These are phyloP conservation scores for Aaosphaeria arxii DNA, from an alignment of 2,329 filamentous ascomycete species.

Conservation along the genomic window DNA sequence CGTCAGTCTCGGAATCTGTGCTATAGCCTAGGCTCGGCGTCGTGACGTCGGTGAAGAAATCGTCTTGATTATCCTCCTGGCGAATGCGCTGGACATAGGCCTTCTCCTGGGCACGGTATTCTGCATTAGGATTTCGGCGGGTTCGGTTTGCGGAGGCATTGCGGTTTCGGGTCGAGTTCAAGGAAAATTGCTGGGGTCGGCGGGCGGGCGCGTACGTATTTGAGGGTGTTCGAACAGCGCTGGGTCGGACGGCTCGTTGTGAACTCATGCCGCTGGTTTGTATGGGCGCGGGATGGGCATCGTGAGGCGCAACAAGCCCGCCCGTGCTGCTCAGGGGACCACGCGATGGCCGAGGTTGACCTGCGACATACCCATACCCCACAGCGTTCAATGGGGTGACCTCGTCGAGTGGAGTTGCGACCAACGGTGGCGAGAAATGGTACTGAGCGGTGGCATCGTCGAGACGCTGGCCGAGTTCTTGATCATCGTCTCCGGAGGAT, in stretches of 20 bases:
- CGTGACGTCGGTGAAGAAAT: constrained; percentile 72
- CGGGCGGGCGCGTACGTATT: constrained; percentile 51
- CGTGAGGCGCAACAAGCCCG: constrained; percentile 20
- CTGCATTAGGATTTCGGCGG: constrained; percentile 64
- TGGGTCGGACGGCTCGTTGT: constrained; percentile 34
- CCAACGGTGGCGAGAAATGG: constrained; percentile 38
- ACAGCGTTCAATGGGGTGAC: constrained; percentile 27
- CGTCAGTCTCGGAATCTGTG: constrained; percentile 80
- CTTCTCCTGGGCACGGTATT: constrained; percentile 82
- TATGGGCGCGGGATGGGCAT: constrained; percentile 18
- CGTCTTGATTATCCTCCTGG: constrained; percentile 66
- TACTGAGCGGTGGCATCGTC: constrained; percentile 31
- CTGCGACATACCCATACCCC: constrained; percentile 21
- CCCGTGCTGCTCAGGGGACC: constrained; percentile 8
- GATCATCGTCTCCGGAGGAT: constrained; percentile 44
- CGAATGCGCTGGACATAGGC: constrained; percentile 91
- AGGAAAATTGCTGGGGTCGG: constrained; percentile 46
- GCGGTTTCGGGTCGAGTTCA: constrained; percentile 43
- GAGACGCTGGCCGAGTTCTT: constrained; percentile 47
- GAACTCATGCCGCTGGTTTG: constrained; percentile 23
- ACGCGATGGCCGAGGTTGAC: constrained; percentile 11
- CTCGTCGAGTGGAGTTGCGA: constrained; percentile 30
- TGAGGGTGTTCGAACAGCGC: constrained; percentile 45
- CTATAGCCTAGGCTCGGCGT: constrained; percentile 65
- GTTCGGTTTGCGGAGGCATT: constrained; percentile 56